Evolutionary conservation across 2,329 filamentous ascomycete species (phyloP).

Genomic region (Neonectria ditissima): DNA sequence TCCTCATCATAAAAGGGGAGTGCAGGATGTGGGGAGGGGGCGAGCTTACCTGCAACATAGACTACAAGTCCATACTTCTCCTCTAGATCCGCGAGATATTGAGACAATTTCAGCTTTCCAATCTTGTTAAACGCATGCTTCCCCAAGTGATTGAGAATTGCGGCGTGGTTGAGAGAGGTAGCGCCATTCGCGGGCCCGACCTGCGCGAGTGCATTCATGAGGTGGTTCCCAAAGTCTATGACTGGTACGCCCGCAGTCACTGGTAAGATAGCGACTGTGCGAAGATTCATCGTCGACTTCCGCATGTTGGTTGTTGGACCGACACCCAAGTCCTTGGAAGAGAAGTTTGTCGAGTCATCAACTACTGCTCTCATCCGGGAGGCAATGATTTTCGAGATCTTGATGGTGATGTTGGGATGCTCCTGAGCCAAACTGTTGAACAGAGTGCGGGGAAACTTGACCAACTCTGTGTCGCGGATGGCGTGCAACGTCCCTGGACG

Average conservation of each 20-base stretch:
- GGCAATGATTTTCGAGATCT: constrained; percentile 98
- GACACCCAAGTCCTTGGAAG: constrained; percentile 72
- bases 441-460: constrained; percentile 93
- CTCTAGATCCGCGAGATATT: constrained; percentile 95
- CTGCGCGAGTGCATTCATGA: constrained; percentile 89
- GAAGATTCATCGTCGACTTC: constrained; percentile 89
- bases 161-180: constrained; percentile 91
- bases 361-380: constrained; percentile 91
- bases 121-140: constrained; percentile 97
- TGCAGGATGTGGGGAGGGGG: constrained; percentile 14
- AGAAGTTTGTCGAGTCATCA: constrained; percentile 79
- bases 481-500: constrained; percentile 94
- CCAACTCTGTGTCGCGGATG: constrained; percentile 95
- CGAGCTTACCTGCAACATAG: constrained; percentile 81
- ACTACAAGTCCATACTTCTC: constrained; percentile 97
- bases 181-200: constrained; percentile 91
- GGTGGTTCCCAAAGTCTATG: constrained; percentile 89
- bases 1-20: constrained; percentile 63
- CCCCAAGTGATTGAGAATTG: constrained; percentile 93
- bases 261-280: constrained; percentile 92
- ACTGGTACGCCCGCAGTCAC: constrained; percentile 93
- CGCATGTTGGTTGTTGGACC: constrained; percentile 66
- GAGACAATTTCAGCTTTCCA: constrained; percentile 94
- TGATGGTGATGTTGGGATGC: constrained; percentile 97
- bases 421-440: constrained; percentile 99